Percentiles rank a stretch among this genome's conserved stretches.
Evolutionary conservation across 2,329 filamentous ascomycete species (phyloP).

Genomic region (Decorospora gaudefroyi): DNA sequence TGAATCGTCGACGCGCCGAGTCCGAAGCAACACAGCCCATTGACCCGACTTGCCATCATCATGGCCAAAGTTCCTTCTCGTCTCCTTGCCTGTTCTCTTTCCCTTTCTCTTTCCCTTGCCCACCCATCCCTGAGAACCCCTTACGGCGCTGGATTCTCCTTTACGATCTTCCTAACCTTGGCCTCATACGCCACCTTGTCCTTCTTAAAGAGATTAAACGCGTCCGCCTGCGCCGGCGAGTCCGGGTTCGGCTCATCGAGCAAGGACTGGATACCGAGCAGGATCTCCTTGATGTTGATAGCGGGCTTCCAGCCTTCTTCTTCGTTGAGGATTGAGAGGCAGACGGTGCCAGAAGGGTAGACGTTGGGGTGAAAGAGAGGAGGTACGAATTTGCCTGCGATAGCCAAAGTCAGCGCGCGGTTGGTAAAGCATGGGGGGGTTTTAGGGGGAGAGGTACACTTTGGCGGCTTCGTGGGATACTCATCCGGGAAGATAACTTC

Average conservation of each 20-base stretch:
- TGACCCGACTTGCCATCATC: no score
- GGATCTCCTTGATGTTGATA: slow-evolving; percentile 97
- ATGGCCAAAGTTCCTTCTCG: no score
- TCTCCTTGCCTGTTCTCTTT: no score
- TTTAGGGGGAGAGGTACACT: slow-evolving; percentile 68
- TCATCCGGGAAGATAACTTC: slow-evolving; percentile 93
- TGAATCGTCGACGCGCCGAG: no score
- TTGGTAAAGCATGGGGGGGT: neutral
- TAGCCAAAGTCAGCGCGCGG: neutral
- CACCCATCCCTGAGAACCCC: neutral
- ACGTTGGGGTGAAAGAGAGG: slow-evolving; percentile 98
- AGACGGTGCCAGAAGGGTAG: slow-evolving; percentile 96
- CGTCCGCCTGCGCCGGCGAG: slow-evolving; percentile 93
- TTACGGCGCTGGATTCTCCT: slow-evolving; percentile 80
- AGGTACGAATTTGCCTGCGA: slow-evolving; percentile 87
- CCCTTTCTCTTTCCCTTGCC: neutral
- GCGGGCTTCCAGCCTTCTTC: slow-evolving; percentile 98
- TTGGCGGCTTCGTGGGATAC: slow-evolving; percentile 97
- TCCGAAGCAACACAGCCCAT: no score
- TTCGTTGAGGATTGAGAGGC: slow-evolving; percentile 95
- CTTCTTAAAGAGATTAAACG: slow-evolving; percentile 95
- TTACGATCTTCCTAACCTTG: slow-evolving; percentile 82
- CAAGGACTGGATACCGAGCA: slow-evolving; percentile 92
- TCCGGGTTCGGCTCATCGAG: slow-evolving; percentile 97
- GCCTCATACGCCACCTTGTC: slow-evolving; percentile 86